Conservation (phyloP, 2,329 filamentous ascomycete species). For the Massarina eburnea region DNA sequence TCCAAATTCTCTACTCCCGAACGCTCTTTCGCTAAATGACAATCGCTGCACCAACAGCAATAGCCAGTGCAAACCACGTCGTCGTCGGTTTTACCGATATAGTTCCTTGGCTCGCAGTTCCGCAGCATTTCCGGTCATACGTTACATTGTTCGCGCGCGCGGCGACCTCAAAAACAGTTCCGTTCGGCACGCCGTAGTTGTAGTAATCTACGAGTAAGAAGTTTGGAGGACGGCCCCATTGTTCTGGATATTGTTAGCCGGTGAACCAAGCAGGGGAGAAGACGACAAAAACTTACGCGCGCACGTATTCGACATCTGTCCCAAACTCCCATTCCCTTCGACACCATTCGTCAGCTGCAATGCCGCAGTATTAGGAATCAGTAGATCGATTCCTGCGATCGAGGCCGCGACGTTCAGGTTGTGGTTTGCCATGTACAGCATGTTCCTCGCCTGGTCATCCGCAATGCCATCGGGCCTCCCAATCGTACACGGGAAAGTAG, state of each 20-base stretch:
- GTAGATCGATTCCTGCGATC: conserved; percentile 45
- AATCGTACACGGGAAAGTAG: conserved; percentile 74
- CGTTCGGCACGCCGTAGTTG: conserved; percentile 38
- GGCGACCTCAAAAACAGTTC: conserved; percentile 45
- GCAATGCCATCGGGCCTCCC: conserved; percentile 73
- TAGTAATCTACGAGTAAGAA: conserved; percentile 48
- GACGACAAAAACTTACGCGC: conserved; percentile 28
- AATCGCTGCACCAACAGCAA: conserved; percentile 19
- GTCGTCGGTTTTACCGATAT: conserved; percentile 11
- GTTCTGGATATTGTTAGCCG: conserved; percentile 16
- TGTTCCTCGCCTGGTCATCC: conserved; percentile 53
- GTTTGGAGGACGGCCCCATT: conserved; percentile 42
- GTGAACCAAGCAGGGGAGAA: neutral
- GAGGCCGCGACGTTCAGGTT: conserved; percentile 82
- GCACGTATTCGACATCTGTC: conserved; percentile 36
- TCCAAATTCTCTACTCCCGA: neutral
- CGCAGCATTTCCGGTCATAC: conserved; percentile 64
- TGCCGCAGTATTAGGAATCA: conserved; percentile 41
- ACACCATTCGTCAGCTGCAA: conserved; percentile 40
- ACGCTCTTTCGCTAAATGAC: conserved; percentile 13
- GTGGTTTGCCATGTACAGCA: conserved; percentile 86
- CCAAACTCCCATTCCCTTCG: conserved; percentile 36
- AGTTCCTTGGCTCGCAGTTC: conserved; percentile 32
- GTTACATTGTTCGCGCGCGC: conserved; percentile 68
- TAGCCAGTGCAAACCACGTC: conserved; percentile 19